Conservation (phyloP, 2,329 filamentous ascomycete species). For the Diaporthe sp. region DNA sequence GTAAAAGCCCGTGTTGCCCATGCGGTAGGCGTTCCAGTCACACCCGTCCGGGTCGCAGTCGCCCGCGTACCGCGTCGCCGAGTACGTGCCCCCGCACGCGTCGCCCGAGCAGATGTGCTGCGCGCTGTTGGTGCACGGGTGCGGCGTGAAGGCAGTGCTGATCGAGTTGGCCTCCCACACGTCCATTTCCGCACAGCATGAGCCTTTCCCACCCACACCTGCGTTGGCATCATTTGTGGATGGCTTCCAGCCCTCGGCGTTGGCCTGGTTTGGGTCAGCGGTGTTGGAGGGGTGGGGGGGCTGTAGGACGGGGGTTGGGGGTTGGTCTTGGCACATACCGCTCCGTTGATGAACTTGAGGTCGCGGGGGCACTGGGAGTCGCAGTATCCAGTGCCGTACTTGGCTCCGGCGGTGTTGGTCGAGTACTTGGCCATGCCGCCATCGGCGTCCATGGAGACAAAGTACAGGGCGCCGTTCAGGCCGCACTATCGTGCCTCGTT, state of each 20-base stretch:
- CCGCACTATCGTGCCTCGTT: constrained; percentile 55
- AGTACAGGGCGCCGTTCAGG: constrained; percentile 71
- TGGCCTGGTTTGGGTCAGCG: constrained; percentile 40
- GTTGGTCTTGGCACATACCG: too few species aligned
- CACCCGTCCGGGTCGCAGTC: constrained; percentile 73
- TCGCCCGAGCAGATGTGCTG: constrained; percentile 53
- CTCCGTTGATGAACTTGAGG: constrained; percentile 55
- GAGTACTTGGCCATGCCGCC: constrained; percentile 54
- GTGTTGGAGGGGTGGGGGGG: not conserved
- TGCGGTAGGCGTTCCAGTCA: constrained; percentile 73
- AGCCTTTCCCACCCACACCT: constrained; percentile 58
- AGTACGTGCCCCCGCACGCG: constrained; percentile 60
- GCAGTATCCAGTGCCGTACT: constrained; percentile 61
- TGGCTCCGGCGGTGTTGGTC: constrained; percentile 50
- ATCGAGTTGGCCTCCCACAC: constrained; percentile 71
- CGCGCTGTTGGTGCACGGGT: constrained; percentile 61
- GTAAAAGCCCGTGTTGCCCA: constrained; percentile 70
- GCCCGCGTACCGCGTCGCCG: constrained; percentile 62
- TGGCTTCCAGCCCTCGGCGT: constrained; percentile 55
- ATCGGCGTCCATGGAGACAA: constrained; percentile 39
- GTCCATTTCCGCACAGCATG: constrained; percentile 66
- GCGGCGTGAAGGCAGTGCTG: constrained; percentile 67
- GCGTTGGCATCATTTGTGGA: constrained; percentile 62
- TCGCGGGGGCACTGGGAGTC: constrained; percentile 48
- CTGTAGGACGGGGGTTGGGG: too few species aligned